A percentile compares a stretch with the other conserved stretches of the same genome.
Evolutionary conservation across 306 rosid genomes (phyloP).

Genomic region (Cicer chorassanicum): DNA sequence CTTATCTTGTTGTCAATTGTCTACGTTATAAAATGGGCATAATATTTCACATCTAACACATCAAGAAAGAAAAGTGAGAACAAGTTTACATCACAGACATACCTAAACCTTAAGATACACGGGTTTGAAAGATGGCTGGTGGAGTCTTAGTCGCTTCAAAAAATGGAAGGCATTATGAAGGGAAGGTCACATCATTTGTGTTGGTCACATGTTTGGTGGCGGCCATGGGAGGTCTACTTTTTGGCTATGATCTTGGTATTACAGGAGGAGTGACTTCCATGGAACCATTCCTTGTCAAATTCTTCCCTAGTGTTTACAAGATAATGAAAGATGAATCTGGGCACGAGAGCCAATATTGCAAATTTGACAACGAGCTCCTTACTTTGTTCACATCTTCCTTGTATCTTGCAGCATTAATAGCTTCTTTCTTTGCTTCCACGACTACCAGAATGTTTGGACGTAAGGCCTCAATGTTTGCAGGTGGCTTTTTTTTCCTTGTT

Average conservation of each 20-base stretch:
- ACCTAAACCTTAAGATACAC: not conserved
- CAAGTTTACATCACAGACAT: not conserved
- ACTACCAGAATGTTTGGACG: constrained; percentile 1
- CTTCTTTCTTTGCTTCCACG: constrained; percentile 4
- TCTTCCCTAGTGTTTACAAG: not conserved
- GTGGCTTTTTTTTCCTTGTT: constrained; percentile 4
- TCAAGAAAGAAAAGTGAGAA: not conserved
- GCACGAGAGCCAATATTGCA: not conserved
- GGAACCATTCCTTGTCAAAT: not conserved
- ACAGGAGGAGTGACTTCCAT: constrained; percentile 9
- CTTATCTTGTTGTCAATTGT: not conserved
- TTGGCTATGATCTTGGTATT: constrained; percentile 9
- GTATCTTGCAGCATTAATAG: not conserved
- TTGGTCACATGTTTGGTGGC: not conserved
- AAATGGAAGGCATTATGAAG: not conserved
- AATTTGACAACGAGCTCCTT: not conserved
- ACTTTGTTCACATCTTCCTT: constrained; percentile 9
- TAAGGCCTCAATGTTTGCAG: not conserved
- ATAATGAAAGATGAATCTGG: constrained; percentile 1
- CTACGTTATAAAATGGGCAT: not conserved
- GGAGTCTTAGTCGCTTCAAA: not conserved
- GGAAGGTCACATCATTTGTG: not conserved
- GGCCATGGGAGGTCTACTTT: constrained; percentile 11
- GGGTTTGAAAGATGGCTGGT: not conserved
- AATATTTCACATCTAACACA: not conserved